Evolutionary conservation across 106 monocot genomes (phyloP).

Genomic region (Dendrobium officinale): DNA sequence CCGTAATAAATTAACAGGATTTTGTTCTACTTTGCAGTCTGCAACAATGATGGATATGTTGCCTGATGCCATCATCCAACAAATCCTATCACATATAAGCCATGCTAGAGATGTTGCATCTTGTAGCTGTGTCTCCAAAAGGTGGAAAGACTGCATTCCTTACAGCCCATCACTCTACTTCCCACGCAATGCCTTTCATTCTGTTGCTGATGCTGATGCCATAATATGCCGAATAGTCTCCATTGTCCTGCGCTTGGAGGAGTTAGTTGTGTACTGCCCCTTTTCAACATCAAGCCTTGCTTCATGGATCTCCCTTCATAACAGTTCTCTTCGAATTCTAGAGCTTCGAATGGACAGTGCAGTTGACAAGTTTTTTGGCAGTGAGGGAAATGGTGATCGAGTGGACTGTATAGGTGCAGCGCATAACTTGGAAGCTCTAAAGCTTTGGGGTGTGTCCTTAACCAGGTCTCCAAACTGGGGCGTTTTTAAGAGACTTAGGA

Average conservation of each 20-base stretch:
- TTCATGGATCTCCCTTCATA: slow-evolving; percentile 40
- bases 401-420: slow-evolving; percentile 49
- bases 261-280: slow-evolving; percentile 84
- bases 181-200: slow-evolving; percentile 61
- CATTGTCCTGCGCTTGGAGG: slow-evolving; percentile 33
- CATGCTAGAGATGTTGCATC: slow-evolving; percentile 69
- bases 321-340: slow-evolving; percentile 39
- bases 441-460: slow-evolving; percentile 77
- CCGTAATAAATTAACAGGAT: background rate
- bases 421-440: slow-evolving; percentile 51
- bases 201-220: slow-evolving; percentile 22
- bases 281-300: slow-evolving; percentile 46
- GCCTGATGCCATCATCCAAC: slow-evolving; percentile 75
- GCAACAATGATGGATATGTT: slow-evolving; percentile 50
- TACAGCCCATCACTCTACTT: slow-evolving; percentile 78
- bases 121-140: slow-evolving; percentile 59
- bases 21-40: background rate
- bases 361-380: slow-evolving; percentile 19
- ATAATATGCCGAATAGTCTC: slow-evolving; percentile 53
- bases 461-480: slow-evolving; percentile 56
- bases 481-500: slow-evolving; percentile 22
- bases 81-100: slow-evolving; percentile 64
- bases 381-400: background rate
- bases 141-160: slow-evolving; percentile 55
- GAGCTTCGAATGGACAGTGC: slow-evolving; percentile 76